phyloP scores from a whole-genome alignment of 1,139 yeast species.

The Pichia sp. region DNA sequence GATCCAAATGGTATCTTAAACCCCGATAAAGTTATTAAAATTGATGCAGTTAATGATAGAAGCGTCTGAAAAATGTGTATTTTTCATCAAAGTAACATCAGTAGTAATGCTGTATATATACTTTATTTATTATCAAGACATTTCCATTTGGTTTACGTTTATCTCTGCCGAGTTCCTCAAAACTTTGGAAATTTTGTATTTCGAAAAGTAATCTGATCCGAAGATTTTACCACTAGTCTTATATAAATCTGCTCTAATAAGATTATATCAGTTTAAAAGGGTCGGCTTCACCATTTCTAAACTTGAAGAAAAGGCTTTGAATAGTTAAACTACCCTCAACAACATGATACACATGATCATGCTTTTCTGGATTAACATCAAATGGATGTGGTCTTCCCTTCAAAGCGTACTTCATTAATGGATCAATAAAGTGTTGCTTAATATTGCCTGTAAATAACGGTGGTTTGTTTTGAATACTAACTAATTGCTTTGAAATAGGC shows the following conservation, averaged over 20 bases:
- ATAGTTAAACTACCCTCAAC: conserved; percentile 10
- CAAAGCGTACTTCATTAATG: conserved; percentile 13
- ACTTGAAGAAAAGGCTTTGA: conserved; percentile 11
- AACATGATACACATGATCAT: conserved; percentile 13
- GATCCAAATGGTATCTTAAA: conserved; percentile 71
- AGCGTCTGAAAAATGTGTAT: conserved; percentile 1
- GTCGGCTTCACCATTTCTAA: conserved; percentile 15
- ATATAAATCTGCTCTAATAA: background rate
- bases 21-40: conserved; percentile 69
- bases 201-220: too few species aligned
- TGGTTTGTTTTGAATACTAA: conserved; percentile 13
- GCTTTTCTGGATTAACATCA: conserved; percentile 11
- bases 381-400: conserved; percentile 19
- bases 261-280: background rate
- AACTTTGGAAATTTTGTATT: too few species aligned
- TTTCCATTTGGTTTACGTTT: background rate
- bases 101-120: background rate
- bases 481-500: conserved; percentile 17
- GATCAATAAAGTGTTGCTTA: conserved; percentile 11
- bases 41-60: conserved; percentile 39
- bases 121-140: background rate
- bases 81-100: background rate
- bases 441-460: conserved; percentile 6
- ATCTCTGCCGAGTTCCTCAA: too few species aligned
- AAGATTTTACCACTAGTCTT: too few species aligned